Percentiles rank a stretch among this genome's conserved stretches.
These are phyloP conservation scores for Plasmodium berghei DNA, from an alignment of 169 alveolate species.

Conservation along the genomic window DNA sequence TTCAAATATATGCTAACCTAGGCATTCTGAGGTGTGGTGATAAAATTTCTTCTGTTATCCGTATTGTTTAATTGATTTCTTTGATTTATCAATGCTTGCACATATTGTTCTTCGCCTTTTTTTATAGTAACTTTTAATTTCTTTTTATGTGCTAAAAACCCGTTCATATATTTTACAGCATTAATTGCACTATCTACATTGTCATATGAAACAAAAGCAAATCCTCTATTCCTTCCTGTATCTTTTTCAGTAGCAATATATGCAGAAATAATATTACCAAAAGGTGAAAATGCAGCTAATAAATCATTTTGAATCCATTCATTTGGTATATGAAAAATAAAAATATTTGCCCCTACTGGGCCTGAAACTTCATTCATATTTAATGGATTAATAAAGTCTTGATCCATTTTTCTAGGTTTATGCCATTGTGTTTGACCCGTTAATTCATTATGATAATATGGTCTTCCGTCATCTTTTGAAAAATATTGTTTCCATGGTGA, in stretches of 20 bases:
- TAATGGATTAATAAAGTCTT: conserved; percentile 53
- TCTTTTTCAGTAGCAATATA: conserved; percentile 91
- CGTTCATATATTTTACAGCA: conserved; percentile 92
- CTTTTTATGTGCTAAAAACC: conserved; percentile 90
- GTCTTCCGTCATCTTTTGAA: conserved; percentile 86
- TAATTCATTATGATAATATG: conserved; percentile 88
- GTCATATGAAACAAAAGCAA: conserved; percentile 93
- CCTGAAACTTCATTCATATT: conserved; percentile 82
- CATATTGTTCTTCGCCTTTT: conserved; percentile 89
- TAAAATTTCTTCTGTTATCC: conserved; percentile 45
- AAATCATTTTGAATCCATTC: conserved; percentile 93
- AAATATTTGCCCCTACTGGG: conserved; percentile 94
- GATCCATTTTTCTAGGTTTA: conserved; percentile 90
- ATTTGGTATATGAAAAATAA: conserved; percentile 93
- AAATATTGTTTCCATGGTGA: conserved; percentile 71
- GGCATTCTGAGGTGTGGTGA: conserved; percentile 12
- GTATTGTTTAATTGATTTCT: conserved; percentile 32
- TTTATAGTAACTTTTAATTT: conserved; percentile 91
- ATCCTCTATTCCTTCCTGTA: conserved; percentile 93
- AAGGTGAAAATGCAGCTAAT: conserved; percentile 87
- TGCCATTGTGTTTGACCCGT: conserved; percentile 93
- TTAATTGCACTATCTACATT: conserved; percentile 90
- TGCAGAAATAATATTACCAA: conserved; percentile 92
- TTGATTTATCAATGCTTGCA: conserved; percentile 48
- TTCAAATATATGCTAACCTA: neutral